A percentile compares a stretch with the other conserved stretches of the same genome.
Evolutionary conservation across 306 rosid genomes (phyloP).

Genomic region (Gynostemma pentaphyllum): DNA sequence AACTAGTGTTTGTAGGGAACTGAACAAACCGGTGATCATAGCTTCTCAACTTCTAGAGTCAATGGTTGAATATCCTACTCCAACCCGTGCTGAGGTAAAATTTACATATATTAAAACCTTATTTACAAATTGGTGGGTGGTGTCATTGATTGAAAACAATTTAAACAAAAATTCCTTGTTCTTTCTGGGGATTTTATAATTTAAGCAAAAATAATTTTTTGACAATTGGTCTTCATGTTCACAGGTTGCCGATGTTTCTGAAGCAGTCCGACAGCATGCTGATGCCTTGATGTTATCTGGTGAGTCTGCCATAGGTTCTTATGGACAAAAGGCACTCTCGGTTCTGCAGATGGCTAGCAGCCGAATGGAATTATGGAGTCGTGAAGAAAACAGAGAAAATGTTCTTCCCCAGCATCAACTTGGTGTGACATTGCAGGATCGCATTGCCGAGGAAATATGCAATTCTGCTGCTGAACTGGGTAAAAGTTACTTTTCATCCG

Average conservation of each 20-base stretch:
- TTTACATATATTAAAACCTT: not conserved
- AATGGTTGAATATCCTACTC: conserved; percentile 95
- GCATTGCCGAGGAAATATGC: conserved; percentile 77
- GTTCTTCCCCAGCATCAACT: conserved; percentile 37
- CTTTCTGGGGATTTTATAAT: no score
- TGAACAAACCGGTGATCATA: conserved; percentile 83
- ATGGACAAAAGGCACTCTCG: conserved; percentile 65
- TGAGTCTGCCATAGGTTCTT: conserved; percentile 79
- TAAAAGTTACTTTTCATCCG: conserved; percentile 17
- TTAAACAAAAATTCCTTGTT: not conserved
- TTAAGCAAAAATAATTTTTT: not conserved
- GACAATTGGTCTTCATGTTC: conserved; percentile 12
- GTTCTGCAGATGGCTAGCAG: conserved; percentile 64
- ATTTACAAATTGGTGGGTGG: not conserved
- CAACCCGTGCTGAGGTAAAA: conserved; percentile 84
- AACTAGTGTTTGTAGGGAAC: conserved; percentile 49
- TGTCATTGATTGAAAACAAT: not conserved
- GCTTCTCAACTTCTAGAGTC: conserved; percentile 95
- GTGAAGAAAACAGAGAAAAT: conserved; percentile 46
- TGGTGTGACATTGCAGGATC: conserved; percentile 56
- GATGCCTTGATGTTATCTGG: conserved; percentile 88
- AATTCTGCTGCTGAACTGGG: conserved; percentile 69
- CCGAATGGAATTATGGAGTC: conserved; percentile 64
- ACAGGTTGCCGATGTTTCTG: conserved; percentile 91
- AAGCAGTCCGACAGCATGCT: conserved; percentile 74